Conservation (phyloP, 129 eudicot species). For the Flaveria bidentis region DNA sequence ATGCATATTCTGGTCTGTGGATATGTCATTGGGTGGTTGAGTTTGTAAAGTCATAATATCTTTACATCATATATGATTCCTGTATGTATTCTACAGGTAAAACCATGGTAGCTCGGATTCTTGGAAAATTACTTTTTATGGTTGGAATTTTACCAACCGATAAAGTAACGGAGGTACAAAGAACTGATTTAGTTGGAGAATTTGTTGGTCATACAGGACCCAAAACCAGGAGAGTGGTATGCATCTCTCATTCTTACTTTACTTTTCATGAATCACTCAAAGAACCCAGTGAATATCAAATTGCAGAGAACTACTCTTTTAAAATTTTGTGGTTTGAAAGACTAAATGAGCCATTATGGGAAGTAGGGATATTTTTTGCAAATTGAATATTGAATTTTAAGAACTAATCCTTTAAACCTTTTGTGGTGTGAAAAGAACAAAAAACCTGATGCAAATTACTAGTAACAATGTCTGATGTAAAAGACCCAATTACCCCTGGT, state of each 20-base stretch:
- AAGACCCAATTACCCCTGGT: slow-evolving; percentile 17
- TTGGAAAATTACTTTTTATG: slow-evolving; percentile 77
- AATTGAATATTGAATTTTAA: background rate
- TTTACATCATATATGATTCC: background rate
- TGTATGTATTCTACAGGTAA: slow-evolving; percentile 54
- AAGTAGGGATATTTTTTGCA: background rate
- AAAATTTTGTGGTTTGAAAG: background rate
- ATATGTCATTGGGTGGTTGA: background rate
- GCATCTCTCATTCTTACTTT: slow-evolving; percentile 1
- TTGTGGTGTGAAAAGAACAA: background rate
- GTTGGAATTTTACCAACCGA: slow-evolving; percentile 86
- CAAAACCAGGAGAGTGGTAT: slow-evolving; percentile 89
- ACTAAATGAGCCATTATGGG: background rate
- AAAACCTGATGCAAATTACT: background rate
- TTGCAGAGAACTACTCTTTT: background rate
- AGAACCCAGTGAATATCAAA: background rate
- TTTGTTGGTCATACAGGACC: slow-evolving; percentile 96
- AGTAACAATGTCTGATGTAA: background rate
- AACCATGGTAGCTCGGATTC: slow-evolving; percentile 91
- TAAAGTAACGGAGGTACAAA: slow-evolving; percentile 86
- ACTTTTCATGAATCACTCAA: background rate
- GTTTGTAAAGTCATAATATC: background rate
- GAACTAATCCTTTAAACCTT: background rate
- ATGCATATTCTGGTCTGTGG: too few relatives aligned
- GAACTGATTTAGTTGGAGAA: slow-evolving; percentile 92